These are phyloP conservation scores for Wickerhamiella parazyma DNA, from an alignment of 805 yeast species.

Conservation along the genomic window DNA sequence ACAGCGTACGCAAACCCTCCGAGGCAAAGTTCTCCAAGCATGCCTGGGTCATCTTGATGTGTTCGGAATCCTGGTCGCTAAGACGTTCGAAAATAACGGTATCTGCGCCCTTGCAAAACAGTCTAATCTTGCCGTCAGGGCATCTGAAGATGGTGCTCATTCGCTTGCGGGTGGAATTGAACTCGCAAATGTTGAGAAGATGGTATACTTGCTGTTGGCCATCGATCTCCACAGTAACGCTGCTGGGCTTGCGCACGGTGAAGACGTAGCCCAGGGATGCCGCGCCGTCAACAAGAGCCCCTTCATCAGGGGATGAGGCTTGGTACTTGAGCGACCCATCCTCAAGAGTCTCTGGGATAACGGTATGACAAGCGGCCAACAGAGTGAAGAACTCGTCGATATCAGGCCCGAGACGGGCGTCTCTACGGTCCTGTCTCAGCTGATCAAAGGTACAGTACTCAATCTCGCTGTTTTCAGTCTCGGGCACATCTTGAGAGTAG, in stretches of 20 bases:
- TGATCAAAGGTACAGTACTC: slow-evolving; percentile 57
- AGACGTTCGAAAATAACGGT: slow-evolving; percentile 86
- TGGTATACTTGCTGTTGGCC: slow-evolving; percentile 52
- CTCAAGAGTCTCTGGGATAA: slow-evolving; percentile 71
- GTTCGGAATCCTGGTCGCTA: slow-evolving; percentile 39
- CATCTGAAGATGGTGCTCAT: slow-evolving; percentile 92
- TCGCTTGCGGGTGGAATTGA: slow-evolving; percentile 92
- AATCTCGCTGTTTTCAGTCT: slow-evolving; percentile 63
- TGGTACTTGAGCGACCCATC: slow-evolving; percentile 61
- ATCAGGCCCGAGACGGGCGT: slow-evolving; percentile 30
- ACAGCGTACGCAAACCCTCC: slow-evolving; percentile 87
- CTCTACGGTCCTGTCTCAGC: slow-evolving; percentile 35
- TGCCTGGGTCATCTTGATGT: slow-evolving; percentile 63
- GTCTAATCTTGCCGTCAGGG: slow-evolving; percentile 81
- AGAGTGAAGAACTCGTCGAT: slow-evolving; percentile 71
- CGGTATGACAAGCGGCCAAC: slow-evolving; percentile 91
- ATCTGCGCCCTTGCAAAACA: slow-evolving; percentile 96
- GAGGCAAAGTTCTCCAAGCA: slow-evolving; percentile 95
- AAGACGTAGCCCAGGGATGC: slow-evolving; percentile 78
- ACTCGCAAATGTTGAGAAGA: slow-evolving; percentile 82
- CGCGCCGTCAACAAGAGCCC: slow-evolving; percentile 95
- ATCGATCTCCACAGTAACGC: slow-evolving; percentile 49
- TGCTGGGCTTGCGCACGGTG: slow-evolving; percentile 69
- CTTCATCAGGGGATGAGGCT: slow-evolving; percentile 99
- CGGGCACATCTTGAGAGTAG: slow-evolving; percentile 80